Evolutionary conservation across 2,329 filamentous ascomycete species (phyloP).

Genomic region (Curvularia sp.): DNA sequence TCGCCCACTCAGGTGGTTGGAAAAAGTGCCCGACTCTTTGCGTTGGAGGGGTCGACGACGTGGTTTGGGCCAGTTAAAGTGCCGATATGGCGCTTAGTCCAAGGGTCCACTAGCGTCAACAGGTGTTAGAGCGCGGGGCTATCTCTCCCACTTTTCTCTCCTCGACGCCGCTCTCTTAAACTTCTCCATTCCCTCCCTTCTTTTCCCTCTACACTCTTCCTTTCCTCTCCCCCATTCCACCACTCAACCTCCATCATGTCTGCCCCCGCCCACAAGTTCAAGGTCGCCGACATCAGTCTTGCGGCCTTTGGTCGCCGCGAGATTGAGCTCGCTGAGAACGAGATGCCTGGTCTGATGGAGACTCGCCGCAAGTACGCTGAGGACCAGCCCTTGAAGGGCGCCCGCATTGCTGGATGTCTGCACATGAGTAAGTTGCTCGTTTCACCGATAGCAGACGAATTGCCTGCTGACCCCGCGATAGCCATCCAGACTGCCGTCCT

Average conservation of each 20-base stretch:
- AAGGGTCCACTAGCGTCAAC: slow-evolving; percentile 21
- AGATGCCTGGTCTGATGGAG: slow-evolving; percentile 97
- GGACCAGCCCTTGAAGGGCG: slow-evolving; percentile 93
- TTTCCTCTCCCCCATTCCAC: slow-evolving; percentile 15
- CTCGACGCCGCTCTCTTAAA: slow-evolving; percentile 13
- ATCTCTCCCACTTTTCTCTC: slow-evolving; percentile 22
- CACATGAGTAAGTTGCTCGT: slow-evolving; percentile 78
- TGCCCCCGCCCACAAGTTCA: slow-evolving; percentile 91
- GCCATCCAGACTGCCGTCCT: slow-evolving; percentile 98
- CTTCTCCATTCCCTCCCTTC: slow-evolving; percentile 21
- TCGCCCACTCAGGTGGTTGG: background rate
- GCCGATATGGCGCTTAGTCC: slow-evolving; percentile 14
- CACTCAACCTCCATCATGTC: slow-evolving; percentile 57
- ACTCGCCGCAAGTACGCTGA: slow-evolving; percentile 88
- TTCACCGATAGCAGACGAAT: background rate
- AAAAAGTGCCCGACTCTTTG: background rate
- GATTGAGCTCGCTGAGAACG: slow-evolving; percentile 92
- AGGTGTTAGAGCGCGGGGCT: slow-evolving; percentile 22
- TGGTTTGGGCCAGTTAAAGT: slow-evolving; percentile 10
- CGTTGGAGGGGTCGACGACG: slow-evolving; percentile 1
- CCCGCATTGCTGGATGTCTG: slow-evolving; percentile 95
- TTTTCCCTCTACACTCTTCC: slow-evolving; percentile 20
- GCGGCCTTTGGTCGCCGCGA: slow-evolving; percentile 98
- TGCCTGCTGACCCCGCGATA: slow-evolving; percentile 42
- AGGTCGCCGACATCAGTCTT: slow-evolving; percentile 96